Evolutionary conservation across 345 rosid species (phyloP).

Genomic region (Bretschneidera sinensis): DNA sequence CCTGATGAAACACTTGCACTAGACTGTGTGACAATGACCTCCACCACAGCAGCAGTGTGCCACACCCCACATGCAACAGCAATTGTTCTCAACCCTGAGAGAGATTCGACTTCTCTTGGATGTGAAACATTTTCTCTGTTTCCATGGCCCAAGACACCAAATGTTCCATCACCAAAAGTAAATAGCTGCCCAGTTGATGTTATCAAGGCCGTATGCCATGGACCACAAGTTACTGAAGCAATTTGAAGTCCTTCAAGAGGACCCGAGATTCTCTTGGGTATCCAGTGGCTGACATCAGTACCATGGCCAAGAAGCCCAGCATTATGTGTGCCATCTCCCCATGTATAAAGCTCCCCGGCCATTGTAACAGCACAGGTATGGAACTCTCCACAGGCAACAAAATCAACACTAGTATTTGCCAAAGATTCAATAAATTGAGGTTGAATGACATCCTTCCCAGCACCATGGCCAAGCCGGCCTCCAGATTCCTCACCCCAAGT

Average conservation of each 20-base stretch:
- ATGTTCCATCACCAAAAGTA: conserved; percentile 95
- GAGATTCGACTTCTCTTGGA: conserved; percentile 89
- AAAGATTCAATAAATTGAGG: conserved; percentile 81
- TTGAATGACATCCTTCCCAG: conserved; percentile 65
- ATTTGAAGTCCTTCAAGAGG: conserved; percentile 91
- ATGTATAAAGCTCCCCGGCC: conserved; percentile 91
- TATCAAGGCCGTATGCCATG: conserved; percentile 95
- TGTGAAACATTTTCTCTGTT: conserved; percentile 55
- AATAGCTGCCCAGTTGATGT: conserved; percentile 84
- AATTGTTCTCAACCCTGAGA: conserved; percentile 74
- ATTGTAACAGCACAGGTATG: conserved; percentile 90
- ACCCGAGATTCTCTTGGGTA: conserved; percentile 90
- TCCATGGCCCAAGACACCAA: conserved; percentile 94
- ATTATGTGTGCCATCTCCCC: conserved; percentile 94
- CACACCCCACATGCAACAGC: conserved; percentile 94
- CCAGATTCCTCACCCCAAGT: conserved; percentile 98
- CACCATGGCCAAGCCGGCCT: conserved; percentile 95
- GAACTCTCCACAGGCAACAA: conserved; percentile 94
- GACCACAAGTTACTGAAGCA: conserved; percentile 88
- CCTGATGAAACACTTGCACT: conserved; percentile 73
- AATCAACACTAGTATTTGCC: conserved; percentile 54
- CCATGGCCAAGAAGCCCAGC: conserved; percentile 96
- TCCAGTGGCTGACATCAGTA: conserved; percentile 87
- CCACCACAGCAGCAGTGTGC: conserved; percentile 98
- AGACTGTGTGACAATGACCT: conserved; percentile 78